phyloP scores from a whole-genome alignment of 805 yeast species.

The Pichia cabralensis region DNA sequence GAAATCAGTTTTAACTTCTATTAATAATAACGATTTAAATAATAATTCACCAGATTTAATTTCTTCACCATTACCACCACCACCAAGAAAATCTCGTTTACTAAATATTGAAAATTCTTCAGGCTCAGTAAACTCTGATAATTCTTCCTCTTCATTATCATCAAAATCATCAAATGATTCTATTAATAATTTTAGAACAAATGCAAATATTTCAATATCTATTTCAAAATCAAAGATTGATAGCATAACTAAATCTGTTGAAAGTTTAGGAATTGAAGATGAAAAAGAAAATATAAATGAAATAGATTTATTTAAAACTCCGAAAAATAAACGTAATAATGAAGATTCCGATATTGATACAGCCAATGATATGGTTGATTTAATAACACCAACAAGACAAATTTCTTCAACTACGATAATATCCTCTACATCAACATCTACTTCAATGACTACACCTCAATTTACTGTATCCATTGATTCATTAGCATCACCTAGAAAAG shows the following conservation, averaged over 20 bases:
- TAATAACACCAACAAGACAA: conserved; percentile 7
- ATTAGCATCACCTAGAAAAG: neutral
- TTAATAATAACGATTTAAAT: too few relatives aligned
- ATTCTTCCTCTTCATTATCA: conserved; percentile 4
- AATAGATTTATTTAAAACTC: conserved; percentile 4
- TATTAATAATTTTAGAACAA: conserved; percentile 1
- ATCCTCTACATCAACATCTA: neutral
- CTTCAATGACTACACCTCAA: neutral
- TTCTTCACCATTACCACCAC: conserved; percentile 17
- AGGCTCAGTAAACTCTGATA: neutral
- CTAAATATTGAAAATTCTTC: conserved; percentile 2
- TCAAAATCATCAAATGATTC: neutral
- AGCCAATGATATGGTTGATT: conserved; percentile 2
- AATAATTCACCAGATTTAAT: too few relatives aligned
- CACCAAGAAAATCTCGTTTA: conserved; percentile 11
- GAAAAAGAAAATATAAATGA: neutral
- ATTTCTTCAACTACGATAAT: conserved; percentile 4
- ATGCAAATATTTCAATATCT: conserved; percentile 3
- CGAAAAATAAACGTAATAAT: neutral
- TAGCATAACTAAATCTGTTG: conserved; percentile 1
- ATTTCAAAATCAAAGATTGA: conserved; percentile 5
- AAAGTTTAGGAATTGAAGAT: conserved; percentile 4
- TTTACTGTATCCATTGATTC: too few relatives aligned
- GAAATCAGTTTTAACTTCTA: neutral
- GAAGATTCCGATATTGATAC: neutral